Conservation (phyloP, 2,329 filamentous ascomycete genomes). For the Alternaria tenuissima region DNA sequence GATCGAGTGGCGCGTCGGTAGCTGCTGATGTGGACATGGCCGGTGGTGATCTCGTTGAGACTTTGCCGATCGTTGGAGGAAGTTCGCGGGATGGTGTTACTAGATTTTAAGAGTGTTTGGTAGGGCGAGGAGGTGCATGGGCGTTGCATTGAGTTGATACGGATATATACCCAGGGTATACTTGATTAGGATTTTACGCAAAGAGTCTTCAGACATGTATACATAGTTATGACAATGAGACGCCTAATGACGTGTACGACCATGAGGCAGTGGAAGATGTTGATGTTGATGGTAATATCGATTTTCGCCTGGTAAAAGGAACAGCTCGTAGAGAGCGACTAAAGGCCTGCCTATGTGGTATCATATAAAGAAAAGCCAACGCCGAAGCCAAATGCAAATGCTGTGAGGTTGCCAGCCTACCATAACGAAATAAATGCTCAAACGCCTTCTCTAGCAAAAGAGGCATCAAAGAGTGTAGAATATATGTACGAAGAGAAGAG, state of each 20-base stretch:
- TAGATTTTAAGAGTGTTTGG: background rate
- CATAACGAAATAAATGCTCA: background rate
- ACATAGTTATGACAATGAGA: background rate
- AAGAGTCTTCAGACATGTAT: background rate
- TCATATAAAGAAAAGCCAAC: slow-evolving; percentile 14
- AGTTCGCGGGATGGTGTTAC: background rate
- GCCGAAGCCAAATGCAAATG: background rate
- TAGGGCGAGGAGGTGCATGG: background rate
- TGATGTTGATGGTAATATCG: background rate
- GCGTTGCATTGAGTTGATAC: background rate
- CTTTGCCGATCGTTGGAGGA: background rate
- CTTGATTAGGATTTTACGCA: background rate
- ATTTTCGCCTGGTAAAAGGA: background rate
- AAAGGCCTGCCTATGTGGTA: slow-evolving; percentile 20
- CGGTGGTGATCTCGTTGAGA: background rate
- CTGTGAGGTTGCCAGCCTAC: background rate
- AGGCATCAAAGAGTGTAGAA: background rate
- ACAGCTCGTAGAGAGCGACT: background rate
- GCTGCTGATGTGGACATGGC: background rate
- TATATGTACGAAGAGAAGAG: slow-evolving; percentile 1
- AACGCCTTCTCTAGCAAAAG: slow-evolving; percentile 20
- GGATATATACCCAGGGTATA: background rate
- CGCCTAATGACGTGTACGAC: background rate
- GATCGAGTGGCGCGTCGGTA: background rate
- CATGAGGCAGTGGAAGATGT: background rate